Conservation (phyloP, 169 alveolate species). For the Plasmodium cynomolgi region DNA sequence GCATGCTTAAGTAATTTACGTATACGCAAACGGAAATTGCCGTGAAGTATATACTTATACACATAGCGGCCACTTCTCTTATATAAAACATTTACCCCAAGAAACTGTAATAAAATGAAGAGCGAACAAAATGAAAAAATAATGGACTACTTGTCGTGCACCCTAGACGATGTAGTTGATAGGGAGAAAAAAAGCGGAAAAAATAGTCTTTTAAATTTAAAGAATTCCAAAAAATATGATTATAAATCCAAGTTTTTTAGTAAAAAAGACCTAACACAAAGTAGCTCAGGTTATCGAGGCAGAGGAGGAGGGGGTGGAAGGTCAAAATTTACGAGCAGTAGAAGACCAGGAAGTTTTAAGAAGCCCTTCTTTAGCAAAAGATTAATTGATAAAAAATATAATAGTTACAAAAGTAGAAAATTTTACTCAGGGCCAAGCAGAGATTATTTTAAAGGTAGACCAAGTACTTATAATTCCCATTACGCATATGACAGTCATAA, state of each 20-base stretch:
- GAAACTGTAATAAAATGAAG: constrained; percentile 33
- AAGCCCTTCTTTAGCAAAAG: constrained; percentile 57
- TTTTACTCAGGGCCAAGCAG: constrained; percentile 5
- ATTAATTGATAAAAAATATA: constrained; percentile 18
- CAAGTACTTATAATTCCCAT: constrained; percentile 22
- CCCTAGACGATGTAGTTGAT: constrained; percentile 69
- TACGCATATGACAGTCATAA: constrained; percentile 32
- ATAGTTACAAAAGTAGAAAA: constrained; percentile 17
- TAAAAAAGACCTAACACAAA: constrained; percentile 39
- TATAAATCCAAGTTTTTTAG: constrained; percentile 32
- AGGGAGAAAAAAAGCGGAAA: constrained; percentile 63
- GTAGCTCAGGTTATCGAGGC: constrained; percentile 61
- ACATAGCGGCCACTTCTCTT: not conserved
- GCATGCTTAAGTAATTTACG: not conserved
- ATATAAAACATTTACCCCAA: not conserved
- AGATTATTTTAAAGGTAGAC: constrained; percentile 43
- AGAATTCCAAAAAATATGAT: constrained; percentile 11
- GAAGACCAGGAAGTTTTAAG: constrained; percentile 61
- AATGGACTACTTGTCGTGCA: constrained; percentile 72
- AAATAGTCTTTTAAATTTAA: constrained; percentile 36
- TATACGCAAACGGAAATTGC: not conserved
- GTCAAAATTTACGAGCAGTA: constrained; percentile 22
- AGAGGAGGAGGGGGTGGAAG: constrained; percentile 45
- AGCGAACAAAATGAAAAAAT: constrained; percentile 59
- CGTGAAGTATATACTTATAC: not conserved